Conservation (phyloP, 495 filamentous ascomycete genomes). For the Arthonia radiata region DNA sequence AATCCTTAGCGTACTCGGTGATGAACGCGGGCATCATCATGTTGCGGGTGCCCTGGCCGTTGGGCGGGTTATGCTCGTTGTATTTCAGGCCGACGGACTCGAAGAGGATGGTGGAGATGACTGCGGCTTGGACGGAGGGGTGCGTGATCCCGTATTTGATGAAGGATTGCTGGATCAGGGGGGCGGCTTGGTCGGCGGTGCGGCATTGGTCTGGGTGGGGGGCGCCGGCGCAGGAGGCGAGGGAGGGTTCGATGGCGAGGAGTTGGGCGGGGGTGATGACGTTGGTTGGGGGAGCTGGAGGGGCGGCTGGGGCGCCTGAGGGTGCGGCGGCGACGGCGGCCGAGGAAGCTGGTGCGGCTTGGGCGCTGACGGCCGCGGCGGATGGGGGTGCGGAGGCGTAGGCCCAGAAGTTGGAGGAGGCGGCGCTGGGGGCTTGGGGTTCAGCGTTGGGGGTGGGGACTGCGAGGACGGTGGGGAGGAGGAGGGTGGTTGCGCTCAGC, state of each 20-base stretch:
- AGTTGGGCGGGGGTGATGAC: conserved; percentile 21
- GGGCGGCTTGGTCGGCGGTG: conserved; percentile 36
- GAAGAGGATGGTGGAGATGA: conserved; percentile 37
- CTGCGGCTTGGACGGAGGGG: conserved; percentile 32
- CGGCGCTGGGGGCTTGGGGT: too few species aligned
- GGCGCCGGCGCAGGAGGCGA: conserved; percentile 20
- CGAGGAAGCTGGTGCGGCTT: too few species aligned
- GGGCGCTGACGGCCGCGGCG: too few species aligned
- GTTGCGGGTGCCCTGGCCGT: conserved; percentile 34
- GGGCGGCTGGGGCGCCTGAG: conserved; percentile 7
- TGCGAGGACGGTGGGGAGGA: too few species aligned
- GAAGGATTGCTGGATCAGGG: conserved; percentile 29
- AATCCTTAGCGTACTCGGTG: conserved; percentile 29
- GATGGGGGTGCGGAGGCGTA: too few species aligned
- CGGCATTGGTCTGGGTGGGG: conserved; percentile 32
- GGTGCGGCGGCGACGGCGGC: conserved; percentile 8
- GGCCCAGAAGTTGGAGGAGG: too few species aligned
- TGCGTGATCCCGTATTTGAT: conserved; percentile 26
- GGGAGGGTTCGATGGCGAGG: conserved; percentile 23
- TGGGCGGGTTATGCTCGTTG: conserved; percentile 39
- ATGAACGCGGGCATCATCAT: conserved; percentile 45
- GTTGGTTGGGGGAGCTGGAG: conserved; percentile 2
- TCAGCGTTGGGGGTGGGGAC: too few species aligned
- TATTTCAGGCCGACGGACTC: conserved; percentile 45
- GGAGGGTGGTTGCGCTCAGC: too few species aligned